A percentile compares a stretch with the other conserved stretches of the same genome.
These are phyloP conservation scores for Ophiostoma himal-ulmi DNA, from an alignment of 2,329 filamentous ascomycete species.

Conservation along the genomic window DNA sequence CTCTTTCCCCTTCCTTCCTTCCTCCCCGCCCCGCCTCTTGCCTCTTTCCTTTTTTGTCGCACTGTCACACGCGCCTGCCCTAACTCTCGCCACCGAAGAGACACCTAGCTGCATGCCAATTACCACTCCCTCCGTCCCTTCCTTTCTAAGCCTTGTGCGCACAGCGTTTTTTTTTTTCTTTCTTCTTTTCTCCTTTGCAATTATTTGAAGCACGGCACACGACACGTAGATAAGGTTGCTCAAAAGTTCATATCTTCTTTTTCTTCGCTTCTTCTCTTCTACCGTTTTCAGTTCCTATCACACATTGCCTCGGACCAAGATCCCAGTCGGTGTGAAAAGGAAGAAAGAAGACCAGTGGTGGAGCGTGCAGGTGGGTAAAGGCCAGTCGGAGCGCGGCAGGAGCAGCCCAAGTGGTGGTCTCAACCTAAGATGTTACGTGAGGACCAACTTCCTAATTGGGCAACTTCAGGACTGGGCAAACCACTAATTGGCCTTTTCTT, in stretches of 20 bases:
- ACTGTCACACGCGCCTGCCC: neutral
- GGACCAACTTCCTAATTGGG: slow-evolving; percentile 11
- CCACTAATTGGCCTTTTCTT: neutral
- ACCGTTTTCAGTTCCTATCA: neutral
- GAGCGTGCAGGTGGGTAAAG: neutral
- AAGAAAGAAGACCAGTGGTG: neutral
- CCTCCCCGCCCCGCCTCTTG: neutral
- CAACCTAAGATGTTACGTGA: slow-evolving; percentile 6
- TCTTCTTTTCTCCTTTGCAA: no score
- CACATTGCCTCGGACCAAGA: slow-evolving; percentile 1
- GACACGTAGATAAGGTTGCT: neutral
- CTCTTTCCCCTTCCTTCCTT: neutral
- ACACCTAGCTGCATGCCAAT: no score
- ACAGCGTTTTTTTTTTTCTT: no score
- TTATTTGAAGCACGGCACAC: neutral
- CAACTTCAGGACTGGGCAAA: slow-evolving; percentile 3
- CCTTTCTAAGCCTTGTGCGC: no score
- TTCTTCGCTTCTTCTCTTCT: neutral
- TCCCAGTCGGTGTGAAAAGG: slow-evolving; percentile 9
- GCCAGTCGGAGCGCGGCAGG: neutral
- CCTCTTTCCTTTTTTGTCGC: neutral
- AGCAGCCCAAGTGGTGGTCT: neutral
- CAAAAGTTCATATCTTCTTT: no score
- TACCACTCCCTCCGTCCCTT: no score
- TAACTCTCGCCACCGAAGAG: neutral